Percentiles rank a stretch among this genome's conserved stretches.
phyloP scores from a whole-genome alignment of 2,329 filamentous ascomycete species.

The Clonostachys sp. region DNA sequence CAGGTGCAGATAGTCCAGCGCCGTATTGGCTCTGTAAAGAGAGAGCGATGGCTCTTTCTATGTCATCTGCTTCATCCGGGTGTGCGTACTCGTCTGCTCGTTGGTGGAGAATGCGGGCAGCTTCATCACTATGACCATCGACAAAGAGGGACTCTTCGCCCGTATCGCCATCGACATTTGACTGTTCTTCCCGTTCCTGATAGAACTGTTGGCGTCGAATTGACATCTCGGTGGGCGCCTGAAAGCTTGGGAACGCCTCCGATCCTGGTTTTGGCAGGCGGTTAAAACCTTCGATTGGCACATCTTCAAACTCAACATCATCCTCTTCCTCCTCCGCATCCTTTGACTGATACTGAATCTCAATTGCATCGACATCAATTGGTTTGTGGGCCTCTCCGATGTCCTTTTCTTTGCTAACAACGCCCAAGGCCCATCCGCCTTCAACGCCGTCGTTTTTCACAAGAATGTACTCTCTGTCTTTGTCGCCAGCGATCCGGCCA shows the following conservation, averaged over 20 bases:
- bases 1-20: constrained; percentile 17
- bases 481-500: constrained; percentile 74
- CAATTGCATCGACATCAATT: constrained; percentile 78
- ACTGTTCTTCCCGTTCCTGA: constrained; percentile 2
- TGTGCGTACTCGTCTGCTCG: constrained; percentile 30
- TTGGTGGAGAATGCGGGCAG: constrained; percentile 9
- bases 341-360: constrained; percentile 50
- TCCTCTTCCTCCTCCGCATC: constrained; percentile 62
- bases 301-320: constrained; percentile 83
- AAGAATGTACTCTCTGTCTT: constrained; percentile 87
- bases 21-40: constrained; percentile 67
- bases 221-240: constrained; percentile 16
- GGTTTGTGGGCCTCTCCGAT: constrained; percentile 78
- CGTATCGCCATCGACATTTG: constrained; percentile 24
- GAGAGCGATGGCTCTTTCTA: constrained; percentile 78
- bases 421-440: constrained; percentile 92
- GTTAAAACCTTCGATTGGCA: constrained; percentile 87
- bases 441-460: constrained; percentile 95
- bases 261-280: constrained; percentile 60
- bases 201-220: constrained; percentile 19
- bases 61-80: constrained; percentile 50
- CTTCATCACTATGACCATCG: constrained; percentile 18
- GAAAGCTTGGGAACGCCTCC: constrained; percentile 11
- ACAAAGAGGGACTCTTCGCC: constrained; percentile 45
- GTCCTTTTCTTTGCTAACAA: constrained; percentile 82